Evolutionary conservation across 495 filamentous ascomycete genomes (phyloP).

Genomic region (Talaromyces proteolyticus): DNA sequence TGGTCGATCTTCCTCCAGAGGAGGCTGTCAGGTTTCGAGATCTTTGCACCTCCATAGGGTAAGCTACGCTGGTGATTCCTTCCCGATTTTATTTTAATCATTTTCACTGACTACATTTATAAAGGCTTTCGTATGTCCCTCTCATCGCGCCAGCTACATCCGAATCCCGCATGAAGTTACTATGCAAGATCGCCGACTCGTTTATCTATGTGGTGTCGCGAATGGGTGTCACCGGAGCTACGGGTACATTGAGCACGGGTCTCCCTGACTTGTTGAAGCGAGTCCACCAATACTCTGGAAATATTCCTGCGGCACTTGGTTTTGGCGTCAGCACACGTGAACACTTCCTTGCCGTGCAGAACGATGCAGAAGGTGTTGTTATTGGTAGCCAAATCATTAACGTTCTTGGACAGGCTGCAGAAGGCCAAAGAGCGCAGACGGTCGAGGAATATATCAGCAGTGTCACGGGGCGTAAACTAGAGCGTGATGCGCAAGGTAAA

Average conservation of each 20-base stretch:
- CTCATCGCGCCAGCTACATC: slow-evolving; percentile 92
- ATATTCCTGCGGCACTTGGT: slow-evolving; percentile 83
- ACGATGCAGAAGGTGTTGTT: slow-evolving; percentile 90
- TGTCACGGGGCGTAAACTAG: slow-evolving; percentile 59
- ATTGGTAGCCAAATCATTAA: slow-evolving; percentile 93
- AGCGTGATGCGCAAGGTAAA: slow-evolving; percentile 30
- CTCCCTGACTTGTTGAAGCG: slow-evolving; percentile 74
- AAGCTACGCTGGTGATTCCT: slow-evolving; percentile 29
- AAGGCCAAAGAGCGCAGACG: slow-evolving; percentile 63
- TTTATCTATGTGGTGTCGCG: slow-evolving; percentile 99
- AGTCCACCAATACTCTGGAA: slow-evolving; percentile 89
- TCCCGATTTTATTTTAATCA: neutral
- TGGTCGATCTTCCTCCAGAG: slow-evolving; percentile 95
- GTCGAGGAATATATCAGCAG: slow-evolving; percentile 83
- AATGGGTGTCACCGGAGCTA: slow-evolving; percentile 94
- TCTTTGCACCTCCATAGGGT: slow-evolving; percentile 71
- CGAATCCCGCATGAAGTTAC: slow-evolving; percentile 84
- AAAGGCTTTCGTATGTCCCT: slow-evolving; percentile 85
- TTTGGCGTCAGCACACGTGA: slow-evolving; percentile 95
- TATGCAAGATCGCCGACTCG: slow-evolving; percentile 95
- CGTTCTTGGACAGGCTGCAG: slow-evolving; percentile 62
- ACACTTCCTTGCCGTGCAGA: slow-evolving; percentile 80
- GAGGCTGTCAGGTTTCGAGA: slow-evolving; percentile 90
- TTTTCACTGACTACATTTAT: neutral
- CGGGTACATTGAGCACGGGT: slow-evolving; percentile 70